phyloP scores from a whole-genome alignment of 2,329 filamentous ascomycete species.

The Lasiodiplodia sp. region DNA sequence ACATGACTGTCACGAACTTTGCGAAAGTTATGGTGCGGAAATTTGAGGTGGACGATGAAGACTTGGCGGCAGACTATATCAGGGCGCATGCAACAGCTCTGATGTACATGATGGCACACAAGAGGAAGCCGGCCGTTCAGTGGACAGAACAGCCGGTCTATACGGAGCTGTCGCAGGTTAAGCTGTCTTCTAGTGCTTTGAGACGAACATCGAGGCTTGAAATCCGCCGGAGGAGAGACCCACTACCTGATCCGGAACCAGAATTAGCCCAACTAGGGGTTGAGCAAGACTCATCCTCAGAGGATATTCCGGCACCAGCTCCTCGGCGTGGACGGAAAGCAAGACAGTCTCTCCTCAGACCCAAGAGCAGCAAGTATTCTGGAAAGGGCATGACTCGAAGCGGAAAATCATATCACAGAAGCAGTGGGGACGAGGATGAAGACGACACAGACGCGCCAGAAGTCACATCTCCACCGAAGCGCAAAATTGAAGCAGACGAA shows the following conservation, averaged over 20 bases:
- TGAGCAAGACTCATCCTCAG: conserved; percentile 21
- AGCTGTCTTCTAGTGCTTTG: conserved; percentile 41
- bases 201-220: conserved; percentile 41
- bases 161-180: conserved; percentile 39
- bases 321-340: conserved; percentile 37
- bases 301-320: conserved; percentile 34
- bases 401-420: conserved; percentile 30
- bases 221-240: conserved; percentile 41
- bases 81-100: conserved; percentile 47
- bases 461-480: conserved; percentile 21
- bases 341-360: conserved; percentile 44
- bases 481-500: conserved; percentile 28
- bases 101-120: conserved; percentile 48
- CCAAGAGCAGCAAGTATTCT: conserved; percentile 44
- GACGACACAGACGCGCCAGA: conserved; percentile 28
- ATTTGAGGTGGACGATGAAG: conserved; percentile 46
- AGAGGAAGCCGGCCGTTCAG: conserved; percentile 40
- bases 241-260: conserved; percentile 30
- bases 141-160: conserved; percentile 45
- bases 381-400: conserved; percentile 40
- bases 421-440: conserved; percentile 25
- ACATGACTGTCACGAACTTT: conserved; percentile 43
- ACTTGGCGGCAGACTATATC: conserved; percentile 43
- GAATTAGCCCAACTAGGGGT: background rate
- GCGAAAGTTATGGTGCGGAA: conserved; percentile 44